These are phyloP conservation scores for Brettanomyces naardenensis DNA, from an alignment of 805 yeast species.

Conservation along the genomic window DNA sequence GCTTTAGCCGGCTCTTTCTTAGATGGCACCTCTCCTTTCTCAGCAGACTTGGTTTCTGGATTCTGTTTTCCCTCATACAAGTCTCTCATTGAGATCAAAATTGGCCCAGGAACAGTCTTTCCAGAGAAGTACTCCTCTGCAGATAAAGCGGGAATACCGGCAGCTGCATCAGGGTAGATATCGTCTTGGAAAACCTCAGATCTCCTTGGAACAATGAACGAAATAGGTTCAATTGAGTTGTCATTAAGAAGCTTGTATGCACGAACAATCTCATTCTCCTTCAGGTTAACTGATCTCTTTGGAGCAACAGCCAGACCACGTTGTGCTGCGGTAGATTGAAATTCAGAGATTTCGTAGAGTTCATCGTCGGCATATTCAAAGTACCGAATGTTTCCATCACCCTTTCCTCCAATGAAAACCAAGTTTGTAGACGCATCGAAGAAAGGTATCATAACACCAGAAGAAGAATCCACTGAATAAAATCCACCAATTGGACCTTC, in stretches of 20 bases:
- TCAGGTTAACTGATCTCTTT: conserved; percentile 66
- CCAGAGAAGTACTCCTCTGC: conserved; percentile 80
- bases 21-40: conserved; percentile 13
- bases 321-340: conserved; percentile 83
- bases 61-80: conserved; percentile 69
- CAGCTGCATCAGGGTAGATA: conserved; percentile 86
- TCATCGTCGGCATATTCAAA: conserved; percentile 84
- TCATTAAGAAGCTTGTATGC: conserved; percentile 87
- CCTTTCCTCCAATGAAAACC: conserved; percentile 90
- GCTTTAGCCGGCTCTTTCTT: conserved; percentile 13
- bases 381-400: conserved; percentile 95
- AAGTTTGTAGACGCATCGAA: conserved; percentile 76
- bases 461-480: conserved; percentile 75
- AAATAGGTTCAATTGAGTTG: conserved; percentile 76
- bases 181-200: conserved; percentile 90
- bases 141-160: conserved; percentile 66
- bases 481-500: conserved; percentile 89
- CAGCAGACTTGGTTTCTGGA: conserved; percentile 35
- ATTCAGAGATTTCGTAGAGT: conserved; percentile 80
- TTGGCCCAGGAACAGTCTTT: conserved; percentile 74
- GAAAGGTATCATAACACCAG: conserved; percentile 91
- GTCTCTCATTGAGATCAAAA: conserved; percentile 66
- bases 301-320: conserved; percentile 94
- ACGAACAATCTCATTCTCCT: conserved; percentile 77
- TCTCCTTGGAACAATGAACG: conserved; percentile 90